Evolutionary conservation across 148 eudicot genomes (phyloP), one percentile per base, ranked within the genome.

Genomic region (Persicaria tinctoria): DNA sequence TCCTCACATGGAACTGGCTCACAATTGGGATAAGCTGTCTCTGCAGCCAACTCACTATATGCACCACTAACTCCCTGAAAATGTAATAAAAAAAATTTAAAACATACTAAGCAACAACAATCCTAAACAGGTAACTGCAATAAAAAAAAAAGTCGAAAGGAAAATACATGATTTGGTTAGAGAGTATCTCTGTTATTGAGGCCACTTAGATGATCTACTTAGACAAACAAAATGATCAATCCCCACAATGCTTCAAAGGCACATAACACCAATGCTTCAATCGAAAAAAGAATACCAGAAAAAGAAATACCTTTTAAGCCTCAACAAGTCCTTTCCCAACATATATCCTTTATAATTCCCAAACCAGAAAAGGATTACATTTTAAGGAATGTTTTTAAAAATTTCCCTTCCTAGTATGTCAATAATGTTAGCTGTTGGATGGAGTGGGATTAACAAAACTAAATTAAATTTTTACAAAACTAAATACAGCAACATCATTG

Each of bases 1-100:
- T 88, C 88, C 74, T 85, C 90, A 72, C 94, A 90, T 70, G 94
- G 94, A 68, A 90, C 90, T 23, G 91, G 75, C 80, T 88, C 86
- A 78, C 91, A 90, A 51, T 85, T 81, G 1, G 90, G 88, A 77
- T 85, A 89, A 4, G 91, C 93, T 78, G 68, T 87, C 62, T 82
- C 81, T 4, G 91, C 88, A 20, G 93, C 91, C 73, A 86, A 75
- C 51, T 90, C 87, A 76, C 91, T 90, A 74, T 88, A 88, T 54
- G 94, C 94, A 56, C 94, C 94, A 68, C 78, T 84, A 80, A 86
- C 86, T 73, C 94, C 91, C 94, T 88, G 78, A 55, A 48, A n/a
- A 71, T 11, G 68, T 47, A 47, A 20, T 47, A 51, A 68, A 20
- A 71, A 6, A 16, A 46, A 23, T 32, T 32, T 18, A 50, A 64